phyloP scores from a whole-genome alignment of 345 rosid species.

The Microthlaspi erraticum region DNA sequence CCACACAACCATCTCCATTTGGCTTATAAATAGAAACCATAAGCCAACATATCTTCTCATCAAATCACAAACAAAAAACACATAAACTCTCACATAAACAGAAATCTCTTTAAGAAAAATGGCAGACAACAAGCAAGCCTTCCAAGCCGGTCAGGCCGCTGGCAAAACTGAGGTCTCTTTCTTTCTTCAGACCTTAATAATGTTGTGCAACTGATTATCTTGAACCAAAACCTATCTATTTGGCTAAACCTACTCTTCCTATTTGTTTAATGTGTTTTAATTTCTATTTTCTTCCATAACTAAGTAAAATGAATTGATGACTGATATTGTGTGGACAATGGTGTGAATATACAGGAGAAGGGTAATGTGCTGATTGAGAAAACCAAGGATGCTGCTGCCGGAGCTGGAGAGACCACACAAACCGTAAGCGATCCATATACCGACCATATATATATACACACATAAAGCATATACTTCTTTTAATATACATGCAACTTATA shows the following conservation, averaged over 20 bases:
- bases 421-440: slow-evolving; percentile 44
- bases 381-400: slow-evolving; percentile 54
- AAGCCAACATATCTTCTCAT: neutral
- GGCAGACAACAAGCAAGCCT: slow-evolving; percentile 56
- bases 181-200: neutral
- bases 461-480: neutral
- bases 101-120: slow-evolving; percentile 5
- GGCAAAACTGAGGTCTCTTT: slow-evolving; percentile 58
- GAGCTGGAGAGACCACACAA: slow-evolving; percentile 54
- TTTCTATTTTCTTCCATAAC: neutral
- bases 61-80: neutral
- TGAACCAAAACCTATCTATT: neutral
- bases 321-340: slow-evolving; percentile 3
- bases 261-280: too few species aligned
- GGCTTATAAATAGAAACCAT: slow-evolving; percentile 26
- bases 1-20: slow-evolving; percentile 4
- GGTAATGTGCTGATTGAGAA: slow-evolving; percentile 54
- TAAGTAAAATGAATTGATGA: neutral
- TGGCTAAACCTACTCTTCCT: too few species aligned
- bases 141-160: slow-evolving; percentile 60
- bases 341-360: slow-evolving; percentile 57
- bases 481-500: neutral
- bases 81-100: neutral
- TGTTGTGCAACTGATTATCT: too few species aligned
- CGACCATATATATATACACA: neutral